Conservation (phyloP, 129 eudicot genomes). For the Apium graveolens region DNA sequence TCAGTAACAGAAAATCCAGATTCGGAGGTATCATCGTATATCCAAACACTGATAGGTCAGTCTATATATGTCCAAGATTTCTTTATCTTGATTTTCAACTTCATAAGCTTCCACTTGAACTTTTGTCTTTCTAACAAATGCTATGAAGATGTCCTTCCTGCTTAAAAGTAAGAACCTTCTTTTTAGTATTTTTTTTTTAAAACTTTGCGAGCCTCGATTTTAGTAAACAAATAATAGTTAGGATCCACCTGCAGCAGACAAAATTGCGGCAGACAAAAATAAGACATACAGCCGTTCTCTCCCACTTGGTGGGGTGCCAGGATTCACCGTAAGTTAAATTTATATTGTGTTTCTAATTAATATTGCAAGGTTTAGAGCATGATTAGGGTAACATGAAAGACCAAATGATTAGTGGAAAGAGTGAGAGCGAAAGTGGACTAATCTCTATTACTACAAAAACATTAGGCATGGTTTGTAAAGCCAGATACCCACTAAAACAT, state of each 20-base stretch:
- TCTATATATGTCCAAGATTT: background rate
- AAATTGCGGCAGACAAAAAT: slow-evolving; percentile 47
- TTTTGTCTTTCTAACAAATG: background rate
- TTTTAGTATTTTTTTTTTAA: background rate
- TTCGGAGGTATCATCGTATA: background rate
- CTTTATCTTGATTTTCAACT: background rate
- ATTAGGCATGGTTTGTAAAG: slow-evolving; percentile 39
- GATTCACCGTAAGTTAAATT: background rate
- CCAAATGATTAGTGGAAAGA: slow-evolving; percentile 49
- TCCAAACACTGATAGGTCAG: background rate
- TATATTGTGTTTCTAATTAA: background rate
- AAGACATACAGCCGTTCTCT: slow-evolving; percentile 40
- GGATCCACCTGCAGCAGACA: slow-evolving; percentile 1
- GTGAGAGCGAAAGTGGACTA: slow-evolving; percentile 15
- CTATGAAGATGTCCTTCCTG: background rate
- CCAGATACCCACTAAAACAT: slow-evolving; percentile 22
- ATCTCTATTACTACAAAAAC: slow-evolving; percentile 13
- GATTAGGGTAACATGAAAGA: slow-evolving; percentile 72
- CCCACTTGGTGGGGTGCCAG: slow-evolving; percentile 45
- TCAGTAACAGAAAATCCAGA: background rate
- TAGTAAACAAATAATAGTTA: background rate
- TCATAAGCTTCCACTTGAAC: background rate
- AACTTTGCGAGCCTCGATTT: background rate
- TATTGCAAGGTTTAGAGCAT: slow-evolving; percentile 31
- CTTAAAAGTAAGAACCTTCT: background rate